phyloP scores from a whole-genome alignment of 2,329 filamentous ascomycete genomes.

The Hypoxylon sp. region DNA sequence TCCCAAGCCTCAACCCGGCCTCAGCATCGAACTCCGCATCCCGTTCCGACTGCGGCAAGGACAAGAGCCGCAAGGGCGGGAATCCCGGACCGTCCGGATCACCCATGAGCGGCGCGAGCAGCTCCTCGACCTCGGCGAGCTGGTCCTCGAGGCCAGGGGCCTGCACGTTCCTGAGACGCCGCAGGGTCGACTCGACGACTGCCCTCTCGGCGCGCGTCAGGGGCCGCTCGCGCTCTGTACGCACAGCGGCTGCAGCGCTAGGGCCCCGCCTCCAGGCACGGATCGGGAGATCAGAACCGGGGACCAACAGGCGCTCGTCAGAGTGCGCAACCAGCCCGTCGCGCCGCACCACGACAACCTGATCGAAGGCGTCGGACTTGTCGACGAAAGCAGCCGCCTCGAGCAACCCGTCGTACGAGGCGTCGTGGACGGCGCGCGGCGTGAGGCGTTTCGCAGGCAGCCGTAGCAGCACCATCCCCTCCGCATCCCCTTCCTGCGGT shows the following conservation, averaged over 20 bases:
- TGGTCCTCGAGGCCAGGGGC: slow-evolving; percentile 31
- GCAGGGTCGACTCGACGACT: slow-evolving; percentile 38
- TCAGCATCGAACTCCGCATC: slow-evolving; percentile 14
- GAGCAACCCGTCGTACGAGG: slow-evolving; percentile 52
- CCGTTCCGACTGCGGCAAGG: slow-evolving; percentile 8
- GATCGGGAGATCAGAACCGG: neutral
- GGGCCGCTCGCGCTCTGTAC: slow-evolving; percentile 41
- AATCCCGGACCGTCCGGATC: neutral
- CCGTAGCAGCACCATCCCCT: slow-evolving; percentile 49
- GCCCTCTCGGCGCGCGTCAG: slow-evolving; percentile 41
- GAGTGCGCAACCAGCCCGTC: slow-evolving; percentile 48
- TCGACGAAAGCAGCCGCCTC: slow-evolving; percentile 51
- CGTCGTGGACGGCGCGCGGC: slow-evolving; percentile 55
- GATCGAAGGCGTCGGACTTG: slow-evolving; percentile 41
- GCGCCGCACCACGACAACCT: slow-evolving; percentile 51
- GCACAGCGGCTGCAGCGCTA: slow-evolving; percentile 37
- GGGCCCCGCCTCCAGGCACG: slow-evolving; percentile 13
- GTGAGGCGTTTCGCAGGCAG: too few species aligned
- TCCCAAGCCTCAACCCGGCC: slow-evolving; percentile 17
- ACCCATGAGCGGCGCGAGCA: slow-evolving; percentile 35
- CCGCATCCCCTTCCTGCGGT: slow-evolving; percentile 48
- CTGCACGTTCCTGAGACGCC: slow-evolving; percentile 36
- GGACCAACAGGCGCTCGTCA: slow-evolving; percentile 33
- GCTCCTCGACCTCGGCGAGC: slow-evolving; percentile 36
- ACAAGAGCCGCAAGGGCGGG: slow-evolving; percentile 12